Evolutionary conservation across 345 rosid genomes (phyloP).

Genomic region (Sisymbrium irio): DNA sequence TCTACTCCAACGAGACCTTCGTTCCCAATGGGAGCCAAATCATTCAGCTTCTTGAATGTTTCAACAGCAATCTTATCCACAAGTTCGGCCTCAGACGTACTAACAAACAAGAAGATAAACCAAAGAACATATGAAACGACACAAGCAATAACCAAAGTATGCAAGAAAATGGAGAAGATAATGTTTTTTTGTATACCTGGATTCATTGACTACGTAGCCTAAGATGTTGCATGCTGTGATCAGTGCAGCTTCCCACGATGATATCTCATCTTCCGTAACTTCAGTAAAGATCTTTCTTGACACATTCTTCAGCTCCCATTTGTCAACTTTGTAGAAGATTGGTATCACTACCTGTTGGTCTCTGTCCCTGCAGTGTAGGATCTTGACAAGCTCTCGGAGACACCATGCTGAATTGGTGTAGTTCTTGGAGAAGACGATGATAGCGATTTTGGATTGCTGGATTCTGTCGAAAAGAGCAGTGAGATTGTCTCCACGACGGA

Average conservation of each 20-base stretch:
- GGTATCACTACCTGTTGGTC: slow-evolving; percentile 31
- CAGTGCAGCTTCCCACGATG: slow-evolving; percentile 25
- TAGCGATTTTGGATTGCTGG: slow-evolving; percentile 23
- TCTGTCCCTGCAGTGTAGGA: slow-evolving; percentile 21
- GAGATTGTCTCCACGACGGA: slow-evolving; percentile 27
- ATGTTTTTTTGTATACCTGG: background rate
- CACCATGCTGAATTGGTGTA: slow-evolving; percentile 32
- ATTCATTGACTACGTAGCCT: slow-evolving; percentile 23
- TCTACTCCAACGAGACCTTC: slow-evolving; percentile 38
- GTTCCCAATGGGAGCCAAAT: background rate
- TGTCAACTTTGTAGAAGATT: slow-evolving; percentile 29
- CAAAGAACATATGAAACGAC: no score
- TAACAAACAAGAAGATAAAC: background rate
- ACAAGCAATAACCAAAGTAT: no score
- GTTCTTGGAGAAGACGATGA: slow-evolving; percentile 28
- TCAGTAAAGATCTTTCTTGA: slow-evolving; percentile 19
- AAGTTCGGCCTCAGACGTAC: slow-evolving; percentile 34
- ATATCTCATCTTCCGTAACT: slow-evolving; percentile 10
- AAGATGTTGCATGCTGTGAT: slow-evolving; percentile 9
- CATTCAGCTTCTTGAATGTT: slow-evolving; percentile 33
- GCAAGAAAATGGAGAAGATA: background rate
- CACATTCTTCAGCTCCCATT: slow-evolving; percentile 15
- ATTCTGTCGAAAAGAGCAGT: slow-evolving; percentile 28
- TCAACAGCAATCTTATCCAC: slow-evolving; percentile 31
- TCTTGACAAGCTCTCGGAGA: slow-evolving; percentile 34